phyloP scores from a whole-genome alignment of 2,329 filamentous ascomycete genomes.

The Drechslera avenae region DNA sequence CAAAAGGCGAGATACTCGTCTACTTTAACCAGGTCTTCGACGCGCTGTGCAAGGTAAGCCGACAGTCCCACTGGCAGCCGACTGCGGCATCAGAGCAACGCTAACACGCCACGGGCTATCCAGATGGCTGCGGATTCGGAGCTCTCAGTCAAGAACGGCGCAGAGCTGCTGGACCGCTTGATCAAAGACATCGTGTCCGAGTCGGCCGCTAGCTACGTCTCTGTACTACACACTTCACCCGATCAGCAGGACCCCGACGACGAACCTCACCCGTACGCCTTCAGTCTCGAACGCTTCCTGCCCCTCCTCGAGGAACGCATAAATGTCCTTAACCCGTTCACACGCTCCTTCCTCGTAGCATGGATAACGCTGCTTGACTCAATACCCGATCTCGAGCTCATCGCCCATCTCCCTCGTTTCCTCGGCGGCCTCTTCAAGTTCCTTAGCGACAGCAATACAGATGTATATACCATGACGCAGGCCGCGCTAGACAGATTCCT shows the following conservation, averaged over 20 bases:
- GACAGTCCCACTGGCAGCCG: background rate
- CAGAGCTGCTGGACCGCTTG: conserved; percentile 89
- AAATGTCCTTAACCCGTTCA: conserved; percentile 92
- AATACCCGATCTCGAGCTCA: conserved; percentile 93
- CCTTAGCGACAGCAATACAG: conserved; percentile 84
- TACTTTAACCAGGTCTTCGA: conserved; percentile 99
- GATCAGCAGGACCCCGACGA: conserved; percentile 50
- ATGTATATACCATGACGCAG: conserved; percentile 95
- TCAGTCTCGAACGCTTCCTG: conserved; percentile 89
- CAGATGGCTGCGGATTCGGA: conserved; percentile 95
- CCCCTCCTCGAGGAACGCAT: conserved; percentile 93
- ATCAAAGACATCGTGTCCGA: conserved; percentile 97
- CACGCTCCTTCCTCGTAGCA: conserved; percentile 89
- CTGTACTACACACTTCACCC: conserved; percentile 72
- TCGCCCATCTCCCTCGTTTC: conserved; percentile 90
- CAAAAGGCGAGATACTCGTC: conserved; percentile 93
- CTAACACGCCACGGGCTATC: conserved; percentile 24
- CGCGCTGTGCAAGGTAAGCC: conserved; percentile 85
- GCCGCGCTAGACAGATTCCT: conserved; percentile 87
- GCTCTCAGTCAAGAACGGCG: conserved; percentile 96
- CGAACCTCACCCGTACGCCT: conserved; percentile 59
- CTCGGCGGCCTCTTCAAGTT: conserved; percentile 88
- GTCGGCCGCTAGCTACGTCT: conserved; percentile 92
- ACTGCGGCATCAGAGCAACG: background rate
- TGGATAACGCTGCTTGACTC: conserved; percentile 96